Evolutionary conservation across 495 filamentous ascomycete species (phyloP).

Genomic region (Lophium mytilinum): DNA sequence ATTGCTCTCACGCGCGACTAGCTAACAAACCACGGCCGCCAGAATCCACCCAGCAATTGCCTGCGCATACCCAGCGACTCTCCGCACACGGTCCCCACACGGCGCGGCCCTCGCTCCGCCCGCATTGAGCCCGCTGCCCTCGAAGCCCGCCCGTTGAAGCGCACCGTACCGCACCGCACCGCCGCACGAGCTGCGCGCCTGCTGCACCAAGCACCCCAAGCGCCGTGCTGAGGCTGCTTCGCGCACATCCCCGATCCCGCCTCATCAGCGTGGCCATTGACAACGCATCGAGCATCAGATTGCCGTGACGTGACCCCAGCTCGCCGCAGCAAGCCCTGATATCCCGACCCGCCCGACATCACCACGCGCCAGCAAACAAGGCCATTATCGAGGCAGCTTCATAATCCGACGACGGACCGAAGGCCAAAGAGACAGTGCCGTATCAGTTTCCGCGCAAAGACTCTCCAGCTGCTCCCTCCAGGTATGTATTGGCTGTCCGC

Average conservation of each 20-base stretch:
- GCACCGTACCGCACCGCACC: conserved; percentile 7
- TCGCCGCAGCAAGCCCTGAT: conserved; percentile 10
- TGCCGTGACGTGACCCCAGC: conserved; percentile 23
- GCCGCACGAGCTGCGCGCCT: conserved; percentile 12
- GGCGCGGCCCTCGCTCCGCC: conserved; percentile 18
- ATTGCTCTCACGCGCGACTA: conserved; percentile 16
- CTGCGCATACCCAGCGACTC: conserved; percentile 10
- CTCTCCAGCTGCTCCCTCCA: conserved; percentile 4
- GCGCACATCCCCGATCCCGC: conserved; percentile 16
- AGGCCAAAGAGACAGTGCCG: conserved; percentile 7
- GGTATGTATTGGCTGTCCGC: conserved; percentile 15
- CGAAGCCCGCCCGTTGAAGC: background rate
- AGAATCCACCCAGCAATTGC: too few relatives aligned
- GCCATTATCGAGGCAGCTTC: conserved; percentile 7
- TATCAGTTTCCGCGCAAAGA: conserved; percentile 9
- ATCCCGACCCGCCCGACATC: conserved; percentile 13
- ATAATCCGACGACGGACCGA: conserved; percentile 9
- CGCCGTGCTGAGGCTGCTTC: conserved; percentile 12
- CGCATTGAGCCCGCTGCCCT: background rate
- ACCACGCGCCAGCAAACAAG: conserved; percentile 23
- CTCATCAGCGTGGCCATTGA: conserved; percentile 28
- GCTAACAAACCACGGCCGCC: conserved; percentile 23
- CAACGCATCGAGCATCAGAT: conserved; percentile 27
- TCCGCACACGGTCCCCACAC: conserved; percentile 20
- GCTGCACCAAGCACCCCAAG: background rate